Evolutionary conservation across 495 filamentous ascomycete genomes (phyloP), one percentile per base, ranked within the genome.

Genomic region (Daldinia decipiens): DNA sequence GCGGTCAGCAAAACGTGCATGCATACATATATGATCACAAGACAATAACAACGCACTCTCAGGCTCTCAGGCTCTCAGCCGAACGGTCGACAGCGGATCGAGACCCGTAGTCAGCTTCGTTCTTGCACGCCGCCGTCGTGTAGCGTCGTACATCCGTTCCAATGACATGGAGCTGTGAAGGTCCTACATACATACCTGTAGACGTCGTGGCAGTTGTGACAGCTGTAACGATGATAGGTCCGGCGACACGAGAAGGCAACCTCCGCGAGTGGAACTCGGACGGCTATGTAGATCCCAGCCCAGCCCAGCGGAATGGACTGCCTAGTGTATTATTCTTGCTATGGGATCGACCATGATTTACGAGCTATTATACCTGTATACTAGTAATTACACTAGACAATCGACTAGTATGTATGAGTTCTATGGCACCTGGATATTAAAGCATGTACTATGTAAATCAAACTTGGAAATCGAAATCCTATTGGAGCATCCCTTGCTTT

Each of bases 1-100:
- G 70, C 70, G 62, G 70, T 73, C 65, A 73, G 70, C 65, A 66
- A 57, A 68, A 66, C 56, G 65, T 73, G 65, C 70, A 68, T 73
- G 70, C 70, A 73, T 73, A 73, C 61, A 61, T 24, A 52, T 53
- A 56, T 59, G 70, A 65, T 73, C 70, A 73, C 70, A 73, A 68
- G 70, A 72, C 70, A 68, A 58, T 54, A 47, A 54, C 55, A 27
- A 68, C 61, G 51, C 55, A 59, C 64, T 43, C 3, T 59, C 31
- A 40, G 34, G 32, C 32, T 34, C 3, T 59, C 31, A 57, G 54
- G 17, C 45, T 45, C 38, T 54, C 59, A 52, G 59, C 55, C 31
- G 53, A 64, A 60, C 61, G 65, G 47, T 60, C 9, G 17, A 40
- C 5, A 6, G 15, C 36, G 7, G 31, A 40, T 62, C 38, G 32